Evolutionary conservation across 1,284 basidiomycete genomes (phyloP), one percentile per base, ranked within the genome.

Genomic region (Mycena sp.): DNA sequence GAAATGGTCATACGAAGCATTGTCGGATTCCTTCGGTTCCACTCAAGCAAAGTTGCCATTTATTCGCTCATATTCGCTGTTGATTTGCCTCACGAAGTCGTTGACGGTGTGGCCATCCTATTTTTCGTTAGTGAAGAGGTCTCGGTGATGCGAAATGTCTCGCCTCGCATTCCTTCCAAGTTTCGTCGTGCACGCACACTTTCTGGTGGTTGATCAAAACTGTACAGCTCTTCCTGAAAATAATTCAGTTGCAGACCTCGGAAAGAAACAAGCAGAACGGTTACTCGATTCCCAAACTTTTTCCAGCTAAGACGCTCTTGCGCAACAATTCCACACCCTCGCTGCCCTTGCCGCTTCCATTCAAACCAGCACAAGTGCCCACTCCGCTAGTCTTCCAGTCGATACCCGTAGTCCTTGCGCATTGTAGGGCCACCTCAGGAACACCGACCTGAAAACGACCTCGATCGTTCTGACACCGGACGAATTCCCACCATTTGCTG

Each of bases 161-260:
- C 74, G 94, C 94, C 79, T 95, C 90, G 76, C 94, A 96, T 37
- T 89, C 81, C 71, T 90, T 89, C 94, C 94, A 96, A 53, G 81
- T 84, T 23, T 81, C 86, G 67, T 93, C 93, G 71, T 91, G 92
- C 35, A 94, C 80, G 72, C 94, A 96, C 19, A 91, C 86, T 55
- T 85, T 78, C 67, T 80, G 81, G 11, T 82, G 83, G 68, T 86
- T 90, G 72, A 96, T 93, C 51, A 93, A 74, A 43, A 96, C 83
- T 2, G 93, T 95, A 78, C 94, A 96, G 73, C 92, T 94, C 77
- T 88, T 95, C 64, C 88, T 93, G 70, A 50, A 41, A 30, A 64
- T 60, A 11, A 25, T 49, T 62, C 48, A 63, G 46, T 41, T 38
- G 17, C 35, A 9, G 54, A 23, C 17, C 16, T 53, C 21, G 52